Evolutionary conservation across 2,329 filamentous ascomycete genomes (phyloP).

Genomic region (Aureobasidium melanogenum): DNA sequence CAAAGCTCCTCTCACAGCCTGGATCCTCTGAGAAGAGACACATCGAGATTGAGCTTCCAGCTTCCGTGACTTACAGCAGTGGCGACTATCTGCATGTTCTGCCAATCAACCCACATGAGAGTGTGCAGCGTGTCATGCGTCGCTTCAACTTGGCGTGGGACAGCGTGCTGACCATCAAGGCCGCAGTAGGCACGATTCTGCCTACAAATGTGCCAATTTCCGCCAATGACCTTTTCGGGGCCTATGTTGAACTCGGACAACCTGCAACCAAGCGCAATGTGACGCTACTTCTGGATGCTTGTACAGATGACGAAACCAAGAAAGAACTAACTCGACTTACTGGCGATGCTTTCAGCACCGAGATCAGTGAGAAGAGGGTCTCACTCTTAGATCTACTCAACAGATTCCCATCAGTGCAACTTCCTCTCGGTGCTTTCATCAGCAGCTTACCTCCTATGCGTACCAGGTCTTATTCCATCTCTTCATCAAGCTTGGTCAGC

Average conservation of each 20-base stretch:
- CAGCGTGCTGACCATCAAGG: conserved; percentile 33
- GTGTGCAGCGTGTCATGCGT: conserved; percentile 53
- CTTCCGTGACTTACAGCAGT: conserved; percentile 52
- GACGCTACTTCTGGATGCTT: conserved; percentile 40
- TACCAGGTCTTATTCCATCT: conserved; percentile 26
- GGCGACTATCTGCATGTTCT: conserved; percentile 63
- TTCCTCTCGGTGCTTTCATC: conserved; percentile 60
- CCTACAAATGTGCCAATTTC: conserved; percentile 54
- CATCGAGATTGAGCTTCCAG: conserved; percentile 36
- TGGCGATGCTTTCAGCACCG: conserved; percentile 28
- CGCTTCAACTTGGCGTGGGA: conserved; percentile 63
- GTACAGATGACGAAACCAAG: conserved; percentile 41
- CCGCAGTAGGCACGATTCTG: conserved; percentile 56
- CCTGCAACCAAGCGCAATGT: conserved; percentile 60
- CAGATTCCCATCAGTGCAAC: conserved; percentile 47
- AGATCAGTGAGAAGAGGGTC: conserved; percentile 32
- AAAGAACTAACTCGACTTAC: conserved; percentile 41
- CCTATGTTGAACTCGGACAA: conserved; percentile 65
- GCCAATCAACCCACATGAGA: conserved; percentile 57
- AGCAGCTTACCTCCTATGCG: conserved; percentile 68
- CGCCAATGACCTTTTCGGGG: conserved; percentile 54
- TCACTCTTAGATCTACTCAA: conserved; percentile 64
- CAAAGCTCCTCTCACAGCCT: conserved; percentile 42
- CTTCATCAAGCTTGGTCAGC: conserved; percentile 24
- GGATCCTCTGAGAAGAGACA: conserved; percentile 49